These are phyloP conservation scores for Nigrospora sphaerica DNA, from an alignment of 2,329 filamentous ascomycete genomes.

Conservation along the genomic window DNA sequence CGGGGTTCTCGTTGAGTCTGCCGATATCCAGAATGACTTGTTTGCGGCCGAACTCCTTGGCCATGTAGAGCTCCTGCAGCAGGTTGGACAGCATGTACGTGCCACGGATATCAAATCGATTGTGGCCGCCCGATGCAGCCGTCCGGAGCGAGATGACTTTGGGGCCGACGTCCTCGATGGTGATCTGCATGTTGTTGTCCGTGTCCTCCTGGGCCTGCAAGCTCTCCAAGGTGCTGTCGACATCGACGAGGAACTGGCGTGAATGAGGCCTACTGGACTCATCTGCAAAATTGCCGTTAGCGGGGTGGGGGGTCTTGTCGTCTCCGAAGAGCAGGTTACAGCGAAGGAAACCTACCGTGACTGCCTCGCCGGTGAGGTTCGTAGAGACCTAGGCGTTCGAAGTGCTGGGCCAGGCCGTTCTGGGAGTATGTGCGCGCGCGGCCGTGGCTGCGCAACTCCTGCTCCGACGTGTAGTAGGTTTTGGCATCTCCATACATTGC, in stretches of 20 bases:
- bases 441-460: slow-evolving; percentile 38
- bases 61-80: slow-evolving; percentile 87
- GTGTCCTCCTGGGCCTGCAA: slow-evolving; percentile 85
- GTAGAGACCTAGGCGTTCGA: slow-evolving; percentile 42
- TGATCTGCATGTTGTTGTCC: slow-evolving; percentile 93
- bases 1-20: slow-evolving; percentile 90
- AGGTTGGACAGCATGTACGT: slow-evolving; percentile 98
- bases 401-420: slow-evolving; percentile 47
- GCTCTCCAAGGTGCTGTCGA: slow-evolving; percentile 73
- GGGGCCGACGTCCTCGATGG: slow-evolving; percentile 89
- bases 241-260: slow-evolving; percentile 79
- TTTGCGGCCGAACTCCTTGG: slow-evolving; percentile 83
- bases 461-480: slow-evolving; percentile 52
- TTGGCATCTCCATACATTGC: slow-evolving; percentile 49
- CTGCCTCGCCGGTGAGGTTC: slow-evolving; percentile 53
- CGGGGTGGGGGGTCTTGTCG: background rate
- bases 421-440: slow-evolving; percentile 51
- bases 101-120: slow-evolving; percentile 83
- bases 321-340: background rate
- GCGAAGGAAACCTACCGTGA: slow-evolving; percentile 39
- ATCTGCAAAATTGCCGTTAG: slow-evolving; percentile 44
- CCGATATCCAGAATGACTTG: slow-evolving; percentile 88
- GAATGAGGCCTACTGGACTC: slow-evolving; percentile 58
- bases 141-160: slow-evolving; percentile 86
- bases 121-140: slow-evolving; percentile 76